Evolutionary conservation across 2,329 filamentous ascomycete species (phyloP).

Genomic region (Xylariaceae sp.): DNA sequence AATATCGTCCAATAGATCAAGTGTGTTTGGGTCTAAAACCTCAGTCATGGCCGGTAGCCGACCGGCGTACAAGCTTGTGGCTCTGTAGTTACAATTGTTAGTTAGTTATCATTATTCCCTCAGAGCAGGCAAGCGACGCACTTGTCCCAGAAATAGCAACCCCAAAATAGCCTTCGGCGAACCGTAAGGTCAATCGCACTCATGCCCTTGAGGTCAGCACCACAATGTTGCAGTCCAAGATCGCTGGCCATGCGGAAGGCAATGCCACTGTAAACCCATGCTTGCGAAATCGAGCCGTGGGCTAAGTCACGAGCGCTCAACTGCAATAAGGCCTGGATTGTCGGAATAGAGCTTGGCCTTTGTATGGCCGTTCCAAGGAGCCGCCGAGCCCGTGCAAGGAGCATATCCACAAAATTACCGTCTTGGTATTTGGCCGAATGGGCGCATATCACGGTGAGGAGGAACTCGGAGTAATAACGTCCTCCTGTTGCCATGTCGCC

Average conservation of each 20-base stretch:
- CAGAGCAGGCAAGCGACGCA: too few species aligned
- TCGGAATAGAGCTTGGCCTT: constrained; percentile 16
- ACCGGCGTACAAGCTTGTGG: too few species aligned
- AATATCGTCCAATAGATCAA: too few species aligned
- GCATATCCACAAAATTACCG: too few species aligned
- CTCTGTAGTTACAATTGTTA: too few species aligned
- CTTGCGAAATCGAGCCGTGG: constrained; percentile 14
- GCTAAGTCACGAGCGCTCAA: constrained; percentile 16
- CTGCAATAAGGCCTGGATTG: constrained; percentile 14
- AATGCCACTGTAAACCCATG: constrained; percentile 18
- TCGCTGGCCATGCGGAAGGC: constrained; percentile 20
- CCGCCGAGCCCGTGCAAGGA: background rate
- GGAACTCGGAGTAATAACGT: too few species aligned
- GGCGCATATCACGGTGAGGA: too few species aligned
- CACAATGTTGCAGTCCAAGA: constrained; percentile 11
- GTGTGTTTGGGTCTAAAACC: too few species aligned
- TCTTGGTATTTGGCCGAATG: too few species aligned
- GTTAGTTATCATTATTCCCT: too few species aligned
- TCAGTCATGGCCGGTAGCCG: too few species aligned
- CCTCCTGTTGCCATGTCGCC: too few species aligned
- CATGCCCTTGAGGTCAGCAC: constrained; percentile 13
- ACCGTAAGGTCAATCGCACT: constrained; percentile 14
- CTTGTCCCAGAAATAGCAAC: constrained; percentile 17
- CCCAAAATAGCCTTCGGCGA: constrained; percentile 17
- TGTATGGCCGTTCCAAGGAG: constrained; percentile 7